phyloP scores from a whole-genome alignment of 176 grass and related monocot species.

The Oryza meyeriana region DNA sequence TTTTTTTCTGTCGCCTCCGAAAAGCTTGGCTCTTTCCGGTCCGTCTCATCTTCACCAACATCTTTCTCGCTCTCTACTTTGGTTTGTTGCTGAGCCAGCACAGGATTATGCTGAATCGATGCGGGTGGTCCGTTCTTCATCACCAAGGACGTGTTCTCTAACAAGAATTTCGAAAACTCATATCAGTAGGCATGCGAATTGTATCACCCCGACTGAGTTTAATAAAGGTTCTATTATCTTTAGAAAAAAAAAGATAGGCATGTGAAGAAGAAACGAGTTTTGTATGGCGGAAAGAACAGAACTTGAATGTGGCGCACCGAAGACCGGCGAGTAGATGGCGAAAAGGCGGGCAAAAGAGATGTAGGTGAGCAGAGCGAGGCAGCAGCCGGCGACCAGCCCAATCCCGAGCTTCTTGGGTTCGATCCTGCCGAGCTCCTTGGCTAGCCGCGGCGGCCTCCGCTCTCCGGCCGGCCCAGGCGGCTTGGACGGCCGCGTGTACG shows the following conservation, averaged over 20 bases:
- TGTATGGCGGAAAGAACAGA: neutral
- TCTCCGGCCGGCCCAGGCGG: slow-evolving; percentile 28
- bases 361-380: slow-evolving; percentile 48
- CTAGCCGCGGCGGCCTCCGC: slow-evolving; percentile 37
- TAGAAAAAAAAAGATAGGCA: too few relatives aligned
- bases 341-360: slow-evolving; percentile 49
- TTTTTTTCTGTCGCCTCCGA: neutral
- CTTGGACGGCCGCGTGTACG: slow-evolving; percentile 45
- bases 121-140: slow-evolving; percentile 23
- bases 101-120: neutral
- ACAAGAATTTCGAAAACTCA: neutral
- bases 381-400: slow-evolving; percentile 48
- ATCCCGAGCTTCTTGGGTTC: slow-evolving; percentile 60
- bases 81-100: neutral
- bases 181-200: neutral
- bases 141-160: slow-evolving; percentile 48
- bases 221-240: too few relatives aligned
- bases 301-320: slow-evolving; percentile 17
- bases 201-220: too few relatives aligned
- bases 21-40: slow-evolving; percentile 10
- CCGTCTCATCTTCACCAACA: neutral
- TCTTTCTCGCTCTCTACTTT: neutral
- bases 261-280: neutral
- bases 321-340: slow-evolving; percentile 52
- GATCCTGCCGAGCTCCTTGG: slow-evolving; percentile 52